A percentile compares a stretch with the other conserved stretches of the same genome.
phyloP scores from a whole-genome alignment of 352 stramenopile species.

The Globisporangium recalcitrans region DNA sequence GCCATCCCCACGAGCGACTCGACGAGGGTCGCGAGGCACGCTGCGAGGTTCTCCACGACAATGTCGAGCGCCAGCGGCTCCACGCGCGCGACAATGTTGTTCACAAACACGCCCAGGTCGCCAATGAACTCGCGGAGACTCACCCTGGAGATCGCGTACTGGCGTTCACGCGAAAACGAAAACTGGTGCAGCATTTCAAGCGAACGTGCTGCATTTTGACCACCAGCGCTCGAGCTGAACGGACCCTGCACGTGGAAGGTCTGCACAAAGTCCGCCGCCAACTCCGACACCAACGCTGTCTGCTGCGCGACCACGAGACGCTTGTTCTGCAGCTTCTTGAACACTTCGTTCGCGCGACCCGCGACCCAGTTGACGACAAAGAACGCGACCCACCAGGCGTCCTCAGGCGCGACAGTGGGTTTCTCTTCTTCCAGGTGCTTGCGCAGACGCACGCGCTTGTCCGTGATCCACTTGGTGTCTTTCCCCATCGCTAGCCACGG shows the following conservation, averaged over 20 bases:
- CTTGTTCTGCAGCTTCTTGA: constrained; percentile 28
- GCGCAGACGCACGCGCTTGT: constrained; percentile 45
- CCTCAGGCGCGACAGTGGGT: constrained; percentile 19
- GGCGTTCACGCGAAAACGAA: constrained; percentile 21
- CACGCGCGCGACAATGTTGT: constrained; percentile 24
- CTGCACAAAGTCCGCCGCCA: constrained; percentile 24
- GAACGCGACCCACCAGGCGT: constrained; percentile 60
- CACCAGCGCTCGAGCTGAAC: not conserved
- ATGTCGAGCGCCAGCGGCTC: constrained; percentile 20
- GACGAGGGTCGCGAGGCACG: constrained; percentile 24
- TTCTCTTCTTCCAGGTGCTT: constrained; percentile 34
- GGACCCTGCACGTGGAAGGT: constrained; percentile 33
- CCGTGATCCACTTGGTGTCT: constrained; percentile 45
- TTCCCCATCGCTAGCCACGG: constrained; percentile 30
- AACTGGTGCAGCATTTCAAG: not conserved
- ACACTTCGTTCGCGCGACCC: constrained; percentile 27
- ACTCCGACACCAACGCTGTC: constrained; percentile 17
- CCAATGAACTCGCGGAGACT: constrained; percentile 37
- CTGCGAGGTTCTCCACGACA: constrained; percentile 22
- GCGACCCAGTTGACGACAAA: constrained; percentile 48
- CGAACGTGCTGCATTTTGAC: constrained; percentile 4
- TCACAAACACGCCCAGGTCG: constrained; percentile 37
- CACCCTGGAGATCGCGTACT: constrained; percentile 27
- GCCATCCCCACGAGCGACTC: constrained; percentile 19
- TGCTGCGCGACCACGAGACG: constrained; percentile 17